Base-by-base conservation (phyloP, 2,329 filamentous ascomycete species). In the Lachnellula arida region DNA sequence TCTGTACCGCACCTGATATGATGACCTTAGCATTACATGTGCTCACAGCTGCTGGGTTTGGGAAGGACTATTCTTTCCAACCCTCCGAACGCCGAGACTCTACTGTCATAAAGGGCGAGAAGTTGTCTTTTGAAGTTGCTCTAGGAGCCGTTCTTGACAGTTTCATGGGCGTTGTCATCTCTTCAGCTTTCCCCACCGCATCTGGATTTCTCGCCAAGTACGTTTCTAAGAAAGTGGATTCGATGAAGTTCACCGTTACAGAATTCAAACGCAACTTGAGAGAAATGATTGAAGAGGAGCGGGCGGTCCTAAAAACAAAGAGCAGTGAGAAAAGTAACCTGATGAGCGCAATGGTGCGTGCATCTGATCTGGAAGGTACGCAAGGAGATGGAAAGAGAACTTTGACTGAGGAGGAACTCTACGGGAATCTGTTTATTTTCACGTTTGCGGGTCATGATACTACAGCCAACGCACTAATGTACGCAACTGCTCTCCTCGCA, bases 21-120 rank as follows among this genome's bases (percentile, higher is more conserved):
- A 79, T 80, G 77, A 74, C 75, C 49, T 67, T 80, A 57, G 76
- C 74, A 46, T 65, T 81, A 19, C 75, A 79, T 64, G 74, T 81
- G 39, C 79, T 81, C 57, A 78, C 76, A 59, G 70, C 73, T 49
- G 78, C 78, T 55, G 78, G 77, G 2, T 80, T 81, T 60, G 77
- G 63, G 2, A 59, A 58, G 37, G 44, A 47, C 15, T 60, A 65
- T 46, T 25, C 40, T 14, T 63, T 61, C 23, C 28, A 28, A 7
- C 28, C 28, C 2, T 28, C 28, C 8, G 49, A 51, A 11, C 52
- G 49, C 14, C 51, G 55, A 1, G 28, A 56, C 19, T 25, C 39
- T 22, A 51, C 50, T 15, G 19, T 55, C 57, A 58, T 4, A 62
- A 60, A 49, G 54, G 62, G 56, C 43, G 57, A 46, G 35, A 57